Evolutionary conservation across 2,329 filamentous ascomycete species (phyloP), one percentile per base, ranked within the genome.

Genomic region (Coniochaeta sp.): DNA sequence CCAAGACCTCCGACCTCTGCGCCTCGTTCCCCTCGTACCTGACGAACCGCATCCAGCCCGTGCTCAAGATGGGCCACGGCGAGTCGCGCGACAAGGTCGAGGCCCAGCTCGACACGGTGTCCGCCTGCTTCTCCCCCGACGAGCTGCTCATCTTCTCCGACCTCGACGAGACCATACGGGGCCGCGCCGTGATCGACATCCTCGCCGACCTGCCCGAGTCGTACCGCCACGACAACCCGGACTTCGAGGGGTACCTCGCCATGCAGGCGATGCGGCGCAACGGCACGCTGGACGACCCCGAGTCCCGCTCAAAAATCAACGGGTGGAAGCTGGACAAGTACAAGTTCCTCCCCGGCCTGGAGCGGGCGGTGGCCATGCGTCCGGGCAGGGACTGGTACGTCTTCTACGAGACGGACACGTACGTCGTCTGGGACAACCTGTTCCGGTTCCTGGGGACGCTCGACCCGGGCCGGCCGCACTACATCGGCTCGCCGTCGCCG

Each of bases 371-470:
- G 70, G 69, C 73, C 30, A 68, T 71, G 59, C 79, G 77, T 34
- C 77, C 77, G 2, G 69, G 75, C n/a, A 77, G 77, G 54, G 73
- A 79, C 38, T 84, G 82, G 76, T 84, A 81, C 64, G 75, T 84
- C 58, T 82, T 83, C 67, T 77, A 81, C 55, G 81, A 84, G 64
- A 79, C 80, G 2, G 81, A 84, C 66, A 84, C 81, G 56, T 82
- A 75, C 62, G 59, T 79, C 16, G 70, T 74, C 16, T 79, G 76
- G 76, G 73, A 75, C 62, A 80, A 77, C 69, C 73, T 73, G 36
- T 77, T 82, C 62, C 79, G 77, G 17, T 77, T 79, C 60, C 73
- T 84, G 14, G 73, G 75, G 36, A 79, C 75, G 16, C 77, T 81
- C 68, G 74, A 83, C 58, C 75, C 78, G 3, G 68, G 70, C 12